Evolutionary conservation across 2,329 filamentous ascomycete species (phyloP), one percentile per base, ranked within the genome.

Genomic region (Pestalotiopsis sp.): DNA sequence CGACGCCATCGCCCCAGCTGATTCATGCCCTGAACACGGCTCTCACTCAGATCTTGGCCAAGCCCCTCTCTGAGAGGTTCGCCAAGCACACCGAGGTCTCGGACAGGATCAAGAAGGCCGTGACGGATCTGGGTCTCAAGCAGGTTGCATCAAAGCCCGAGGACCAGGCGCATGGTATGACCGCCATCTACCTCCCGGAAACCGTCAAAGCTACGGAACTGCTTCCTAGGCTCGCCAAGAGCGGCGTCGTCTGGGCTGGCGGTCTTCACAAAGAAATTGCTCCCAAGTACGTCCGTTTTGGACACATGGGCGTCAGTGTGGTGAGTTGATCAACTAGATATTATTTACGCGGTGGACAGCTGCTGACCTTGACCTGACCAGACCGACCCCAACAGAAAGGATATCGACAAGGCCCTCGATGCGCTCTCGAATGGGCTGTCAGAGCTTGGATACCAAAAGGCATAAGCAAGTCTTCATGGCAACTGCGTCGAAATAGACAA

Each of bases 141-240:
- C 93, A 98, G 79, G 87, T 99, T 49, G 95, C 96, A 25, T 81
- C 88, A 45, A 93, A 95, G 80, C 92, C 93, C 0, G 94, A 95
- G 76, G 92, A 97, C 81, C 95, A 98, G 83, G 94, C 96, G 57
- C 95, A 97, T 80, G 94, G 93, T 76, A 99, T 99, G 96, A 99
- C 96, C 3, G 95, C 96, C 69, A 96, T 99, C 74, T 98, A 96
- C 81, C 87, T 99, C 67, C 96, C 96, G 1, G 93, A 98, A 70
- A 91, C 87, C 55, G 84, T 98, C 66, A 90, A 91, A 74, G 91
- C 92, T 38, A 88, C 94, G 2, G 93, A 97, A 72, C 85, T 99
- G 41, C 86, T 99, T 66, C 95, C 96, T 13, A 94, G 90, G 78
- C 84, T 99, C 71, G 81, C 93, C 71, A 93, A 93, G 84, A 95